These are phyloP conservation scores for Saussurea involucrata DNA, from an alignment of 129 eudicot species.

Conservation along the genomic window DNA sequence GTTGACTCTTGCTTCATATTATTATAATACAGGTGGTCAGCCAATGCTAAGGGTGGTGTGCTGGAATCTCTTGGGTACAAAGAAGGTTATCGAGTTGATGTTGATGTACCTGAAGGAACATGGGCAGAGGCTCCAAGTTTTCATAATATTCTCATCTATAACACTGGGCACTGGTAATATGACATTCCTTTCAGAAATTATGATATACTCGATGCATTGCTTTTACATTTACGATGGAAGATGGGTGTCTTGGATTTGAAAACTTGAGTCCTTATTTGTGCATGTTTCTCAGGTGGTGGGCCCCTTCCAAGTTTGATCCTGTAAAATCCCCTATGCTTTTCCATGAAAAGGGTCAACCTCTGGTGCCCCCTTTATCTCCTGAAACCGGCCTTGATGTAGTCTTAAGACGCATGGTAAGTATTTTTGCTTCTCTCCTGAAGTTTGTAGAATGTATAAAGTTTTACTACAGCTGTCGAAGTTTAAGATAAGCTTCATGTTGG, in stretches of 20 bases:
- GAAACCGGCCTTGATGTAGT: constrained; percentile 86
- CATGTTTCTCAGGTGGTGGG: constrained; percentile 85
- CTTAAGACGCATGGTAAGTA: constrained; percentile 68
- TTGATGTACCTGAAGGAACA: constrained; percentile 87
- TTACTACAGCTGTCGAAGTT: not conserved
- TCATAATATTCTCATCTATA: constrained; percentile 79
- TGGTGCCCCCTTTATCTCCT: constrained; percentile 75
- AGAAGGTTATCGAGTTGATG: constrained; percentile 93
- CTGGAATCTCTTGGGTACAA: constrained; percentile 91
- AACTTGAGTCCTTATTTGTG: not conserved
- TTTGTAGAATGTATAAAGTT: constrained; percentile 1
- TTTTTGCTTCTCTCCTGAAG: not conserved
- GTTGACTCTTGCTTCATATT: constrained; percentile 3
- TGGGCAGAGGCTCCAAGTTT: constrained; percentile 86
- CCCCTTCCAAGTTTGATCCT: constrained; percentile 96
- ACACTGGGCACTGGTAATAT: constrained; percentile 96
- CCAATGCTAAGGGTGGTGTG: constrained; percentile 55
- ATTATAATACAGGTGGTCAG: constrained; percentile 61
- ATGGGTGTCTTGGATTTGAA: not conserved
- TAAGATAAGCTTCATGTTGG: not conserved
- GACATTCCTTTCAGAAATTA: not conserved
- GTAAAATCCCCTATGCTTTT: constrained; percentile 94
- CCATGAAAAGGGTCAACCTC: constrained; percentile 73
- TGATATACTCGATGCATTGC: not conserved
- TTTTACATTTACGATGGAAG: constrained; percentile 2